These are phyloP conservation scores for Sicyos edulis DNA, from an alignment of 306 rosid species.

Conservation along the genomic window DNA sequence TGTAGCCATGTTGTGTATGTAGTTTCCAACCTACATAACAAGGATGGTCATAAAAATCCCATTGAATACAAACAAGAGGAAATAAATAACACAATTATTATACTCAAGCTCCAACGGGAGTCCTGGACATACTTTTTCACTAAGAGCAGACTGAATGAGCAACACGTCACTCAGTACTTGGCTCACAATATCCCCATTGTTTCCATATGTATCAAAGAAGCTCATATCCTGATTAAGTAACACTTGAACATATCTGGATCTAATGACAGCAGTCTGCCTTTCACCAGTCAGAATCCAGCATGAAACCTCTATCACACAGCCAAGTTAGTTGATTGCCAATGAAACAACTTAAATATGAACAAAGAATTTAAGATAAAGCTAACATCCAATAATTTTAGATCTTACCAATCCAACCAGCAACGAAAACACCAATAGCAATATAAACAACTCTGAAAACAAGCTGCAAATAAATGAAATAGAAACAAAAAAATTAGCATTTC, in stretches of 20 bases:
- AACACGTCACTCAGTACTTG: constrained; percentile 98
- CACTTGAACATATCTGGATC: constrained; percentile 86
- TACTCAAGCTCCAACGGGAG: constrained; percentile 21
- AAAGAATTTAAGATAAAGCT: constrained; percentile 12
- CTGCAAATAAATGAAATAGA: constrained; percentile 56
- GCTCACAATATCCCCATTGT: constrained; percentile 99
- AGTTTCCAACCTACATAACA: constrained; percentile 82
- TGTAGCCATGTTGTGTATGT: constrained; percentile 98
- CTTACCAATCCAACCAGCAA: constrained; percentile 99
- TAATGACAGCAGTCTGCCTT: constrained; percentile 97
- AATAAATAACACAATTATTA: constrained; percentile 5
- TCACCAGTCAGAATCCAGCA: constrained; percentile 99
- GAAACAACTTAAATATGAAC: neutral
- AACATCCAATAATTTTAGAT: constrained; percentile 24
- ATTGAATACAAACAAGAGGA: neutral
- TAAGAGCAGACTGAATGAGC: constrained; percentile 96
- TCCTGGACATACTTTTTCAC: constrained; percentile 71
- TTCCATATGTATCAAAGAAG: constrained; percentile 95
- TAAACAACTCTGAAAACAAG: constrained; percentile 77
- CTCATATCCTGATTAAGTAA: constrained; percentile 98
- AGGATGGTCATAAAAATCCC: constrained; percentile 16
- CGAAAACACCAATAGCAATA: constrained; percentile 86
- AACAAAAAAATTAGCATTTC: neutral
- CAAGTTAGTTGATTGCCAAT: constrained; percentile 29
- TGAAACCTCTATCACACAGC: constrained; percentile 79